Evolutionary conservation across 2,329 filamentous ascomycete genomes (phyloP).

Genomic region (Neopestalotiopsis clavispora): DNA sequence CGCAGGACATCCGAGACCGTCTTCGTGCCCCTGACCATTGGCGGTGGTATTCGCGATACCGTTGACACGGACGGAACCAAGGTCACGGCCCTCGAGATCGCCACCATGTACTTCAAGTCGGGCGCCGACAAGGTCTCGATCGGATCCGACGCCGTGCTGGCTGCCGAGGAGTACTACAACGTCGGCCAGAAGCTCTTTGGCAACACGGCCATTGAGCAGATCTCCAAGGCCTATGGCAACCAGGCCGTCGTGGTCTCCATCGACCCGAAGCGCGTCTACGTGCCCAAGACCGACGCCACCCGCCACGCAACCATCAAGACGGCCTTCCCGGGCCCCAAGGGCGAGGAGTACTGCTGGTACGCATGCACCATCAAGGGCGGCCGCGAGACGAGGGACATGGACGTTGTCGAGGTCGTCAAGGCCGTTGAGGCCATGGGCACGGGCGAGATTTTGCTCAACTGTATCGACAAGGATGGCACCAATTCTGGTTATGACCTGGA

Average conservation of each 20-base stretch:
- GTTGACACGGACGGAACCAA: constrained; percentile 85
- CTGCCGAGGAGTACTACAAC: constrained; percentile 88
- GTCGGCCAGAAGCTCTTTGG: constrained; percentile 72
- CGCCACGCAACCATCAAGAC: constrained; percentile 79
- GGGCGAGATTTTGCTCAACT: constrained; percentile 94
- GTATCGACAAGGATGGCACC: constrained; percentile 95
- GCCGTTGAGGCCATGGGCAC: constrained; percentile 96
- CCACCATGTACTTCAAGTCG: constrained; percentile 95
- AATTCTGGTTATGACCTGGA: constrained; percentile 95
- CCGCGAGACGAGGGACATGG: constrained; percentile 89
- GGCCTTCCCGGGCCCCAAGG: constrained; percentile 69
- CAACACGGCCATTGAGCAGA: constrained; percentile 92
- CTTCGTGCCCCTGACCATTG: constrained; percentile 94
- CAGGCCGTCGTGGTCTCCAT: constrained; percentile 97
- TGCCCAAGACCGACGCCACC: constrained; percentile 71
- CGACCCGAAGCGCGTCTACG: constrained; percentile 91
- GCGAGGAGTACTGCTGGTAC: constrained; percentile 91
- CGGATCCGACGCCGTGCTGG: constrained; percentile 90
- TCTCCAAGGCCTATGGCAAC: constrained; percentile 90
- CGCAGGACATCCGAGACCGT: constrained; percentile 86
- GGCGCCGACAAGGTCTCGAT: constrained; percentile 98
- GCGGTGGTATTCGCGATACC: constrained; percentile 93
- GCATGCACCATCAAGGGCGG: constrained; percentile 97
- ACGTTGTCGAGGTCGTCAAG: constrained; percentile 84
- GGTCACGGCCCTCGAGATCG: constrained; percentile 90